Conservation (phyloP, 805 yeast species). For the Metschnikowia rubicola region DNA sequence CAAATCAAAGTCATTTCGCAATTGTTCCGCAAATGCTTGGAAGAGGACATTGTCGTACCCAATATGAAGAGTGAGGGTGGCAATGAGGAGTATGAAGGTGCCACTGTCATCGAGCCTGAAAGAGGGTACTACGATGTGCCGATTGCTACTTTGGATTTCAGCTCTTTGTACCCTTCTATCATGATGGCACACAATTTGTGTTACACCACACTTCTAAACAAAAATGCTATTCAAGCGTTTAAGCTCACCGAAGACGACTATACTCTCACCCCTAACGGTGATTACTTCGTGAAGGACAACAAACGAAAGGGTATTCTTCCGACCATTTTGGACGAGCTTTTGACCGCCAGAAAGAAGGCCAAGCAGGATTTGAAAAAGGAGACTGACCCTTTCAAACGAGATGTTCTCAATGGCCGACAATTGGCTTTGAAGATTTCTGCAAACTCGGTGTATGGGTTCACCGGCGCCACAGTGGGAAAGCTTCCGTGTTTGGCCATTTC, state of each 20-base stretch:
- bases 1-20: slow-evolving; percentile 97
- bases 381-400: slow-evolving; percentile 88
- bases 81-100: slow-evolving; percentile 96
- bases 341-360: slow-evolving; percentile 90
- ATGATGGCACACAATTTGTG: slow-evolving; percentile 91
- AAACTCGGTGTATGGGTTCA: slow-evolving; percentile 96
- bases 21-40: slow-evolving; percentile 85
- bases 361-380: slow-evolving; percentile 87
- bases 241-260: slow-evolving; percentile 71
- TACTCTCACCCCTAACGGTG: slow-evolving; percentile 86
- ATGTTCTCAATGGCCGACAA: slow-evolving; percentile 95
- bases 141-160: slow-evolving; percentile 96
- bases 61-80: slow-evolving; percentile 80
- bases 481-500: slow-evolving; percentile 96
- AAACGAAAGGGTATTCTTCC: slow-evolving; percentile 86
- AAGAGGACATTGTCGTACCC: slow-evolving; percentile 85
- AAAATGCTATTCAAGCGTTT: slow-evolving; percentile 62
- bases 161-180: slow-evolving; percentile 91
- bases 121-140: slow-evolving; percentile 97
- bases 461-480: slow-evolving; percentile 98
- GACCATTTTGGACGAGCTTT: slow-evolving; percentile 81
- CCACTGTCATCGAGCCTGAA: slow-evolving; percentile 95
- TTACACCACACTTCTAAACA: slow-evolving; percentile 81
- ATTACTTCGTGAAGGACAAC: slow-evolving; percentile 71
- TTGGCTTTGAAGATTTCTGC: slow-evolving; percentile 95